Conservation (phyloP, 176 grass and related monocot species). For the Raddia distichophylla region DNA sequence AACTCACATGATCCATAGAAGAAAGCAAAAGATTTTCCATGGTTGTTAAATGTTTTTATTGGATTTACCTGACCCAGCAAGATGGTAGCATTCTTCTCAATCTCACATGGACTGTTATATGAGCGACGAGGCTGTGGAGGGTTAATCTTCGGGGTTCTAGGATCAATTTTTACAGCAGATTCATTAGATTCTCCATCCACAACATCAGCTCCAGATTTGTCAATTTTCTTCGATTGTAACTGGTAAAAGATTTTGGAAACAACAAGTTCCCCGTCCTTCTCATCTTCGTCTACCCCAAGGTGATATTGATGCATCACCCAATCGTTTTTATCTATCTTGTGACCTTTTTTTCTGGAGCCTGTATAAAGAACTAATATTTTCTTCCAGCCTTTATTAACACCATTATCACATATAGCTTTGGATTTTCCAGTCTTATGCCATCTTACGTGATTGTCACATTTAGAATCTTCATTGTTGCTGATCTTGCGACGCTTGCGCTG, state of each 20-base stretch:
- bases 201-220: slow-evolving; percentile 29
- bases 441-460: slow-evolving; percentile 24
- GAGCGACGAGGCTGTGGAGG: slow-evolving; percentile 45
- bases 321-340: slow-evolving; percentile 45
- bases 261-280: slow-evolving; percentile 59
- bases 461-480: not conserved
- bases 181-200: slow-evolving; percentile 7
- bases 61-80: slow-evolving; percentile 54
- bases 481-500: slow-evolving; percentile 73
- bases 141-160: slow-evolving; percentile 58
- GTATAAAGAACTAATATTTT: slow-evolving; percentile 84
- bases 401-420: slow-evolving; percentile 51
- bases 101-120: slow-evolving; percentile 37
- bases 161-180: slow-evolving; percentile 44
- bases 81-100: slow-evolving; percentile 25
- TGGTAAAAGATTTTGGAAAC: slow-evolving; percentile 82
- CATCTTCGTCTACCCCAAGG: slow-evolving; percentile 60
- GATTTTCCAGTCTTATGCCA: slow-evolving; percentile 84
- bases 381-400: slow-evolving; percentile 73
- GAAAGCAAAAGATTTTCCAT: not conserved
- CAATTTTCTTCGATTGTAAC: slow-evolving; percentile 17
- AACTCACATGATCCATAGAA: not conserved
- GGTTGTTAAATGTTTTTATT: not conserved
- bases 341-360: slow-evolving; percentile 13
- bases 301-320: slow-evolving; percentile 94